Evolutionary conservation across 2,329 filamentous ascomycete genomes (phyloP).

Genomic region (Incumbomyces lentus): DNA sequence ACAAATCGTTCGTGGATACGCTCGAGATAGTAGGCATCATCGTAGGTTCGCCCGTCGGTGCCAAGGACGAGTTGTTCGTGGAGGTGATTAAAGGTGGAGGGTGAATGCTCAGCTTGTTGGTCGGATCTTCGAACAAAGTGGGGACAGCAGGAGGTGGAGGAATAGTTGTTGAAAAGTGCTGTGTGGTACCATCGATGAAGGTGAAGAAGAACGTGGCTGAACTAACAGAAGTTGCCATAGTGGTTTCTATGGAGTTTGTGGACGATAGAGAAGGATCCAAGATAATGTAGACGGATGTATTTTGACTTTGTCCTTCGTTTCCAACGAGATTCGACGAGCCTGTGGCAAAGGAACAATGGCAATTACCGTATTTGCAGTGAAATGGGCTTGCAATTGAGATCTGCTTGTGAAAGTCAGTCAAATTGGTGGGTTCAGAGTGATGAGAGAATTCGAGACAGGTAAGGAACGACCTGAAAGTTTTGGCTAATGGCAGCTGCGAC

Average conservation of each 20-base stretch:
- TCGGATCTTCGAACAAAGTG: neutral
- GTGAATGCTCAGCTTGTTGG: neutral
- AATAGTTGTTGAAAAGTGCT: neutral
- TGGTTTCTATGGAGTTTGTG: neutral
- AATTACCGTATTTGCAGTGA: too few relatives aligned
- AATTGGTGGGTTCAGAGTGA: too few relatives aligned
- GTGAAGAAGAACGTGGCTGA: neutral
- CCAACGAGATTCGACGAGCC: too few relatives aligned
- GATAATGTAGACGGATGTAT: neutral
- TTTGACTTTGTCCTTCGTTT: too few relatives aligned
- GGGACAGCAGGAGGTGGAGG: neutral
- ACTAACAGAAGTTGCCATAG: neutral
- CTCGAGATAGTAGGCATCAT: neutral
- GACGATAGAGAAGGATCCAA: neutral
- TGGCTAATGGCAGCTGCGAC: too few relatives aligned
- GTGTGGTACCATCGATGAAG: neutral
- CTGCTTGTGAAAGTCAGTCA: too few relatives aligned
- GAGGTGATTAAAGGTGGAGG: neutral
- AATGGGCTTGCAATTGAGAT: too few relatives aligned
- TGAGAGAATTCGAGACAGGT: too few relatives aligned
- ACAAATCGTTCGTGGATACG: neutral
- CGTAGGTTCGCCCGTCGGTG: neutral
- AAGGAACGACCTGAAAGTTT: too few relatives aligned
- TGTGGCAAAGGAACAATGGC: too few relatives aligned
- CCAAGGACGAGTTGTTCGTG: neutral